Evolutionary conservation across 2,329 filamentous ascomycete species (phyloP).

Genomic region (Neofusicoccum laricinum): DNA sequence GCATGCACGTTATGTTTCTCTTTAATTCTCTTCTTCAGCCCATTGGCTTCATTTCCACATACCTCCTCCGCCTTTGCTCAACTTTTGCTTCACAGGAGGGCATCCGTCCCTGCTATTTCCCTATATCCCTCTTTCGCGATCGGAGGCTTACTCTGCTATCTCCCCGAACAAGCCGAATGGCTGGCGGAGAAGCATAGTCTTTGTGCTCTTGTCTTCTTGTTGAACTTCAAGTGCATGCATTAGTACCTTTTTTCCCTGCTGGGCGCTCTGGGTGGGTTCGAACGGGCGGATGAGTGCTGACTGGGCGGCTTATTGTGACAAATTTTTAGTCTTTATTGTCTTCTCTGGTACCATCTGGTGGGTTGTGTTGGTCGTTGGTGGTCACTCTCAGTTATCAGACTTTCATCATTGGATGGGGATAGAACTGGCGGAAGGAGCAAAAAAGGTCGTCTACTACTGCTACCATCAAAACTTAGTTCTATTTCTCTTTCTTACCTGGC

Average conservation of each 20-base stretch:
- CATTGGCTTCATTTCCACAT: not conserved
- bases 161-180: not conserved
- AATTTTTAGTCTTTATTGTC: not conserved
- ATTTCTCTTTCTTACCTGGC: not conserved
- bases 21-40: not conserved
- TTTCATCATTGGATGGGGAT: not conserved
- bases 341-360: not conserved
- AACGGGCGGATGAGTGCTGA: not conserved
- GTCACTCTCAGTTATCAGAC: not conserved
- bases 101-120: not conserved
- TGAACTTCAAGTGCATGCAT: slow-evolving; percentile 1
- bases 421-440: not conserved
- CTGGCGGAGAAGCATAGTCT: not conserved
- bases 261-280: not conserved
- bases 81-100: not conserved
- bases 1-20: slow-evolving; percentile 12
- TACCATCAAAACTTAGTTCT: not conserved
- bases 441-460: not conserved
- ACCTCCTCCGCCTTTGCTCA: not conserved
- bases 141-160: not conserved
- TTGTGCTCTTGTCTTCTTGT: not conserved
- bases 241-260: not conserved
- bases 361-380: not conserved
- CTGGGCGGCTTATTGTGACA: not conserved
- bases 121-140: not conserved